Base-by-base conservation (phyloP, 371 early-diverging fungal species). In the Rhizopus arrhizus region DNA sequence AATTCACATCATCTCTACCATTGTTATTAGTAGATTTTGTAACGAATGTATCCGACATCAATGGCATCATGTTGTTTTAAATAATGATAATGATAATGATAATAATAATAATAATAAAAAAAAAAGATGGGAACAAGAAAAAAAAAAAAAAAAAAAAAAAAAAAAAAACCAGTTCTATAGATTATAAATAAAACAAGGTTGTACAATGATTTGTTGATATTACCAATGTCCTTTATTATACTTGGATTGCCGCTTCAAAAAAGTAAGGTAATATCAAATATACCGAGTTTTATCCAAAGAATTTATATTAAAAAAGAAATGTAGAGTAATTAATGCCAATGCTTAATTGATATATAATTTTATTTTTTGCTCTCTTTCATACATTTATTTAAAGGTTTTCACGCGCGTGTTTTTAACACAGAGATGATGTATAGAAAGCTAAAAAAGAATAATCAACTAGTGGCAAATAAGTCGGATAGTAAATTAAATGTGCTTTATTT, bases 191-290 rank as follows among this genome's bases (percentile, higher is more conserved):
- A 43, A 49, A 29, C 35, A 43, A 36, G 45, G 65, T 65, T 65
- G 65, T 65, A 65, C 65, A 56, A 48, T 54, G 36, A 41, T 42
- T 38, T 54, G 34, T 54, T 22, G 16, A 43, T 11, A n/a, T n/a
- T 13, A 13, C 43, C 43, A 6, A 13, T 43, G 15, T 8, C n/a
- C 43, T 43, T 11, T 43, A 38, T 13, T 38, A 13, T 13, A 2
- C 8, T 38, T 5, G 40, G 40, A 38, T 38, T 22, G 22, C 22
- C 22, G 22, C 22, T 22, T 22, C 22, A 22, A 22, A 22, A 22
- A 22, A 22, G 22, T 22, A 22, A 22, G 22, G 22, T 22, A 22
- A 22, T 22, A 22, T 22, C 22, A 22, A 22, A 22, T 22, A 2
- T 22, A 22, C 22, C 22, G 22, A 22, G 22, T 22, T 2, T 22